A percentile compares a stretch with the other conserved stretches of the same genome.
Conservation (phyloP, 345 rosid species). For the Physaria fendleri region DNA sequence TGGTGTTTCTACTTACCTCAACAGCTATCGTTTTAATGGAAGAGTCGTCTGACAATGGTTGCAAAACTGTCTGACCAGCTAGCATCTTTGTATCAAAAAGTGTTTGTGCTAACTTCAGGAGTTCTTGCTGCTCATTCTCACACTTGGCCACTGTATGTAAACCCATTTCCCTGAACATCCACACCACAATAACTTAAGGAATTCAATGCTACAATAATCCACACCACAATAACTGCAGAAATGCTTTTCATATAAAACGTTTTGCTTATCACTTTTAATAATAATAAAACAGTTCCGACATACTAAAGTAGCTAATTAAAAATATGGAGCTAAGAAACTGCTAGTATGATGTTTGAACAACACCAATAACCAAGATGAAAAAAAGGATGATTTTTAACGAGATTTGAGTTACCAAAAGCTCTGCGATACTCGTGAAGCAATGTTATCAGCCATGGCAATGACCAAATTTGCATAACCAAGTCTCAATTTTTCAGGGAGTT, state of each 20-base stretch:
- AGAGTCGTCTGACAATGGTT: slow-evolving; percentile 83
- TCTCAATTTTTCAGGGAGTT: too few species aligned
- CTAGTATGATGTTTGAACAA: not conserved
- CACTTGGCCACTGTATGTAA: slow-evolving; percentile 56
- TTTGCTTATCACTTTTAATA: not conserved
- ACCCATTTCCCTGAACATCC: slow-evolving; percentile 67
- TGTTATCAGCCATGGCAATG: too few species aligned
- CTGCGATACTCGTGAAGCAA: slow-evolving; percentile 49
- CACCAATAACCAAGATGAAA: not conserved
- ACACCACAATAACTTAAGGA: not conserved
- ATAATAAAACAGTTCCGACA: not conserved
- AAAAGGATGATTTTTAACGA: not conserved
- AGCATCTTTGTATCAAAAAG: slow-evolving; percentile 90
- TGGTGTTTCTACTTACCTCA: slow-evolving; percentile 37
- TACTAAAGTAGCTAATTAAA: not conserved
- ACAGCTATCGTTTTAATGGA: slow-evolving; percentile 73
- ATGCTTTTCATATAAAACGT: too few species aligned
- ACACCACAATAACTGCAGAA: too few species aligned
- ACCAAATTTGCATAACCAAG: too few species aligned
- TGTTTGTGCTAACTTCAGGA: slow-evolving; percentile 65
- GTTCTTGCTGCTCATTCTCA: slow-evolving; percentile 59
- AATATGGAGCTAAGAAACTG: not conserved
- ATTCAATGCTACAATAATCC: not conserved
- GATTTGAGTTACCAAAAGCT: slow-evolving; percentile 58
- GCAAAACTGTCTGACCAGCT: slow-evolving; percentile 67